Base-by-base conservation (phyloP, 768 basidiomycete genomes). In the Macrolepiota albuminosa region DNA sequence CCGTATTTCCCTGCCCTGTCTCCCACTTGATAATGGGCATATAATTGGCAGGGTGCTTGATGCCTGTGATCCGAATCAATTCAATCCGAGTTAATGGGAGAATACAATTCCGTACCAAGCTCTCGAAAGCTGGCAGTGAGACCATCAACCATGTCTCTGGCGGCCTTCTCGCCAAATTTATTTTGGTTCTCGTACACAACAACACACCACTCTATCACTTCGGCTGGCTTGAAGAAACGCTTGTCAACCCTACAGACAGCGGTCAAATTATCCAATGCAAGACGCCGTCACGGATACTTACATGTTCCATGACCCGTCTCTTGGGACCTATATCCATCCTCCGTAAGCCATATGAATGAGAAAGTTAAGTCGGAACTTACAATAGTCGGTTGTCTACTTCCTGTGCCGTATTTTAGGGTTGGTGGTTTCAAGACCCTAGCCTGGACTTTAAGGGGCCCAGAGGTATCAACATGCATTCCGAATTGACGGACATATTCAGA, bases 291-390 rank as follows among this genome's bases (percentile, higher is more conserved):
- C 24, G 58, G 36, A 57, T 59, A 72, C 74, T 42, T 55, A 85
- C 91, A 92, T 89, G 59, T 92, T 93, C 91, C 91, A 93, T 0
- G 83, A 72, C 5, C 91, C 91, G 56, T 90, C 84, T 6, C 69
- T 74, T 0, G 89, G 89, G 39, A 68, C 71, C 87, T 89, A 61
- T 3, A 2, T 14, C n/a, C 10, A 2, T 9, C n/a, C 10, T 24
- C 24, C 37, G 18, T 50, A 8, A 33, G 31, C 26, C 18, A 50
- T 8, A 14, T 18, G 13, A 42, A 40, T 6, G 40, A 37, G 16
- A 37, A 46, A 58, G 29, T 46, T 29, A 8, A 57, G 33, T 54
- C 16, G 26, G 56, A 39, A 73, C 85, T 64, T 63, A 87, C 87
- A 18, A 89, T 83, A 8, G 79, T 84, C 8, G 74, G 72, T 63